These are phyloP conservation scores for Luffa aegyptiaca DNA, from an alignment of 306 rosid genomes.

Conservation along the genomic window DNA sequence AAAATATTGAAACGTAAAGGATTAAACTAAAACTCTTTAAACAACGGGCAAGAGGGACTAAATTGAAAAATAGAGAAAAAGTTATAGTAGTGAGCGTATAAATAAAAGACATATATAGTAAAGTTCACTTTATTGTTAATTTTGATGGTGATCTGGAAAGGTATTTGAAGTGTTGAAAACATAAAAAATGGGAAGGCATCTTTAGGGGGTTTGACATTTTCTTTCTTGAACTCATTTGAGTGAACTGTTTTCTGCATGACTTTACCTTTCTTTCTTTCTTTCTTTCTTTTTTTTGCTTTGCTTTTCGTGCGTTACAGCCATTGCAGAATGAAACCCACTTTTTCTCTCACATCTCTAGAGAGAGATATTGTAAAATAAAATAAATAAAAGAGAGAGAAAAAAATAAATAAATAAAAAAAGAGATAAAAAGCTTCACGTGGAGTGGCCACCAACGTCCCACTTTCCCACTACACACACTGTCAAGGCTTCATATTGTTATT, in stretches of 20 bases:
- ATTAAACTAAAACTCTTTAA: too few relatives aligned
- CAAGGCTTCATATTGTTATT: neutral
- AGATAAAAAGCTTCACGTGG: neutral
- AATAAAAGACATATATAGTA: too few relatives aligned
- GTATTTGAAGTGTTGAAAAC: too few relatives aligned
- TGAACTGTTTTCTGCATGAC: neutral
- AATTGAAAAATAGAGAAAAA: too few relatives aligned
- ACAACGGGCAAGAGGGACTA: too few relatives aligned
- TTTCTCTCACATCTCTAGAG: neutral
- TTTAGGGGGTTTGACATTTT: neutral
- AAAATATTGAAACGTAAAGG: too few relatives aligned
- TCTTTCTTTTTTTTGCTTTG: neutral
- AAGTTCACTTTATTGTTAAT: too few relatives aligned
- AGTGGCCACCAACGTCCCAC: neutral
- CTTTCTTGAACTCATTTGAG: neutral
- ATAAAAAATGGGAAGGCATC: neutral
- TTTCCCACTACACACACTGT: neutral
- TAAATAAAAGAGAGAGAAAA: neutral
- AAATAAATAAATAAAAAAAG: neutral
- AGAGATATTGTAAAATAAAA: neutral
- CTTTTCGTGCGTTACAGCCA: neutral
- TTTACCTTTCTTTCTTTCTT: neutral
- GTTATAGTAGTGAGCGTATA: too few relatives aligned
- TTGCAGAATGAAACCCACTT: neutral
- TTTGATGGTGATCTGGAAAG: too few relatives aligned